Evolutionary conservation across 2,329 filamentous ascomycete species (phyloP).

Genomic region (Aspergillus felis): DNA sequence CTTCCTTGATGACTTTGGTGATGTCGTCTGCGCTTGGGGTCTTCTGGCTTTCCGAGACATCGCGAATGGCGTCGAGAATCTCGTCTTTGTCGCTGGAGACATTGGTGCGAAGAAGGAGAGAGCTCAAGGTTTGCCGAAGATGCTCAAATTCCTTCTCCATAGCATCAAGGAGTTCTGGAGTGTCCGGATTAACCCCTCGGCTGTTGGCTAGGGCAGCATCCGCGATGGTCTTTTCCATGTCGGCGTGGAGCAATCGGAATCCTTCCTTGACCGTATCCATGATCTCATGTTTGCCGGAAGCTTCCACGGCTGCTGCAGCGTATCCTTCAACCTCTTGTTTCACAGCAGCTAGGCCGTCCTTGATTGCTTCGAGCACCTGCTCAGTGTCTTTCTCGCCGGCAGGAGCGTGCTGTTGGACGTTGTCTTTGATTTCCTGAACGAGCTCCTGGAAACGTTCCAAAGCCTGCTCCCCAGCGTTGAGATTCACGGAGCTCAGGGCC

Average conservation of each 20-base stretch:
- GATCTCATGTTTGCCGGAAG: constrained; percentile 71
- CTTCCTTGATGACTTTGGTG: constrained; percentile 51
- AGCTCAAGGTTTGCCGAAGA: constrained; percentile 72
- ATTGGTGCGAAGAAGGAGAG: constrained; percentile 60
- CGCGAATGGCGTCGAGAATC: constrained; percentile 58
- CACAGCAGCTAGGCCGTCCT: constrained; percentile 79
- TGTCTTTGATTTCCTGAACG: constrained; percentile 58
- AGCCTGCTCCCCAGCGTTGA: constrained; percentile 55
- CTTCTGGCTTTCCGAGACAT: constrained; percentile 39
- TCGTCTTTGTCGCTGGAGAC: constrained; percentile 57
- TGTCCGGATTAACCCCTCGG: constrained; percentile 47
- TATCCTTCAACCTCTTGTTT: constrained; percentile 77
- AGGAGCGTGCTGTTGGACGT: constrained; percentile 74
- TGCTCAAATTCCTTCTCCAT: constrained; percentile 80
- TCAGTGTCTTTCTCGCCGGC: constrained; percentile 79
- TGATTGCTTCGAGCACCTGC: constrained; percentile 81
- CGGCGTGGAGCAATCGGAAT: constrained; percentile 58
- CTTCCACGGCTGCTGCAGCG: constrained; percentile 67
- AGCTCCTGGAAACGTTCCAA: constrained; percentile 56
- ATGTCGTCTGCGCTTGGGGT: constrained; percentile 16
- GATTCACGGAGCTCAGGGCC: constrained; percentile 48
- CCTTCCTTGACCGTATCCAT: constrained; percentile 64
- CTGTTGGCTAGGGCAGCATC: constrained; percentile 36
- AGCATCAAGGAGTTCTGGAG: constrained; percentile 66
- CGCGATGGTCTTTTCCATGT: constrained; percentile 51